Conservation (phyloP, 1,139 yeast genomes). For the Taphrina deformans region DNA sequence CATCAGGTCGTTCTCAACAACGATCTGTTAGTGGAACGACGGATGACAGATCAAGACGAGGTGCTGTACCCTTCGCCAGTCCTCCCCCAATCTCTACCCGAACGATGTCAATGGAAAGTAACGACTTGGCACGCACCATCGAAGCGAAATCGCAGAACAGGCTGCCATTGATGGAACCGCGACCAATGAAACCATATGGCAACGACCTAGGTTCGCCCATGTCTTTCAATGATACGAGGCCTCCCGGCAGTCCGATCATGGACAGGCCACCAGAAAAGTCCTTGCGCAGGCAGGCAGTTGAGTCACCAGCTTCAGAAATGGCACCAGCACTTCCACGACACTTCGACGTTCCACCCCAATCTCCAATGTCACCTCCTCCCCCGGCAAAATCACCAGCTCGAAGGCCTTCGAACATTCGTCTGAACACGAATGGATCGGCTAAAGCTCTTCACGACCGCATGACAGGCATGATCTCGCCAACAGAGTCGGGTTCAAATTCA, state of each 20-base stretch:
- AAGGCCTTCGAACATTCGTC: conserved; percentile 11
- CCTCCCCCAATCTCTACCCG: background rate
- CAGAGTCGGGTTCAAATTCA: background rate
- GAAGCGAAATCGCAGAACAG: background rate
- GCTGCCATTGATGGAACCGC: background rate
- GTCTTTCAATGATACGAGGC: background rate
- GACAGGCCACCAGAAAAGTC: conserved; percentile 18
- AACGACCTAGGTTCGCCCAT: conserved; percentile 10
- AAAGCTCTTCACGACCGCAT: conserved; percentile 8
- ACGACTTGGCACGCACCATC: background rate
- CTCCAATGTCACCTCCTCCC: conserved; percentile 22
- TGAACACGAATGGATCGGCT: background rate
- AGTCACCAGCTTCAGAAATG: conserved; percentile 4
- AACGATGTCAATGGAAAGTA: background rate
- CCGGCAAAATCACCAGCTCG: conserved; percentile 20
- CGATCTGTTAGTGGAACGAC: background rate
- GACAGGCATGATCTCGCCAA: conserved; percentile 4
- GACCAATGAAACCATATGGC: background rate
- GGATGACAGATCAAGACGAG: background rate
- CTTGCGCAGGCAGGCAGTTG: background rate
- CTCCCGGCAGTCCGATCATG: background rate
- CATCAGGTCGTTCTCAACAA: background rate
- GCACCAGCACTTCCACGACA: conserved; percentile 9
- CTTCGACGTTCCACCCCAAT: background rate
- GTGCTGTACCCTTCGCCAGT: conserved; percentile 15